Evolutionary conservation across 2,329 filamentous ascomycete species (phyloP), one percentile per base, ranked within the genome.

Genomic region (Cladophialophora immunda): DNA sequence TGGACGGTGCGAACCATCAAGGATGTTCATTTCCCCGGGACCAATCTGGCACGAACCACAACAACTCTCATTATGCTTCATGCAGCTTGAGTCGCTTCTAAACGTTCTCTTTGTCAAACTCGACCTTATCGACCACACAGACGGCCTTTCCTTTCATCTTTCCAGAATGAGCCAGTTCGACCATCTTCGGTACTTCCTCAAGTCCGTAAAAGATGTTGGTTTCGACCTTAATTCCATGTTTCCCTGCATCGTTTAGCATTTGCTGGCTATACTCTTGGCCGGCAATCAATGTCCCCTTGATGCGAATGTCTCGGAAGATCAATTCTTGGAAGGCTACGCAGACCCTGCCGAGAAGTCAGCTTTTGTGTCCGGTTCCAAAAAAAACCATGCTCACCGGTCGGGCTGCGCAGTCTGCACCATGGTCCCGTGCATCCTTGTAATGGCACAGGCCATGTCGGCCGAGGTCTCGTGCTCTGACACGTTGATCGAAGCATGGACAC

Each of bases 351-450:
- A 71, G 69, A 38, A n/a, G 47, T 61, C 58, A 61, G 29, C 27
- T 9, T 4, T 38, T 32, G 9, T 27, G 25, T 19, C 19, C 17
- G 11, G 27, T 30, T 34, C 8, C 6, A 13, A 7, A 6, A 27
- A 19, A 11, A 30, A 13, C 25, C 11, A 50, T 22, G 34, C 59
- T 47, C 54, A 62, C 59, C 59, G 59, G 29, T 62, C 59, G 4
- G 59, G 59, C 75, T 88, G 86, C n/a, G 86, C 86, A 56, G 89
- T 82, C 74, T 89, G 85, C 1, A 89, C 78, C 72, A 88, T 78
- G 0, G 78, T 81, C 2, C 86, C 86, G 72, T 89, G 87, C 81
- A 85, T 87, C 72, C 81, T 83, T 0, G 87, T 89, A 0, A 87
- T 77, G 0, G 85, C 86, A 60, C 84, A 86, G 0, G 81, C 82